Conservation (phyloP, 139 green algal genomes). For the Chlorella sp. region DNA sequence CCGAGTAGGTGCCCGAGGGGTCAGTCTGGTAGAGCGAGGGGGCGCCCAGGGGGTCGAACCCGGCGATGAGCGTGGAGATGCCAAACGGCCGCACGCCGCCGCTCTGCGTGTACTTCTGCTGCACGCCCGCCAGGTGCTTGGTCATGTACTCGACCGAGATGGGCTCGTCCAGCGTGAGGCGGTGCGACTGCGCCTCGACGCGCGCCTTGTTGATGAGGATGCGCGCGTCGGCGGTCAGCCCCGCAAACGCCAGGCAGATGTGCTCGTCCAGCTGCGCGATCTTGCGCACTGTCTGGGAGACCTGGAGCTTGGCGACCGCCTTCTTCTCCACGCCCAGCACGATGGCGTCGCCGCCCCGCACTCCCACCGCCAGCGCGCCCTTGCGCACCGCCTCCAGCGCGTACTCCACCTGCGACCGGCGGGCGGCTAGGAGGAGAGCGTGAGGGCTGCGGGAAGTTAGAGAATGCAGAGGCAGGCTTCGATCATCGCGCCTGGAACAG, state of each 20-base stretch:
- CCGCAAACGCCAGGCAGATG: conserved; percentile 96
- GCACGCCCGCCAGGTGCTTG: conserved; percentile 78
- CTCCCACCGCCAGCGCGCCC: conserved; percentile 91
- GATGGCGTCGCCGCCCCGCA: conserved; percentile 88
- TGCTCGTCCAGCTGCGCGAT: conserved; percentile 97
- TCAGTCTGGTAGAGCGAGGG: conserved; percentile 96
- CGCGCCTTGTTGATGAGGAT: conserved; percentile 95
- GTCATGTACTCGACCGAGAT: conserved; percentile 92
- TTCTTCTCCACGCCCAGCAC: conserved; percentile 97
- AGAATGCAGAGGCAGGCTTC: not conserved
- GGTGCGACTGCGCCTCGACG: conserved; percentile 87
- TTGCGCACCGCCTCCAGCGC: conserved; percentile 96
- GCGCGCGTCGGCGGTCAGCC: conserved; percentile 95
- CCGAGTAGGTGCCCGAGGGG: conserved; percentile 92
- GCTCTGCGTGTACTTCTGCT: conserved; percentile 98
- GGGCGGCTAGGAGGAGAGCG: not conserved
- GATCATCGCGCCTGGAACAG: conserved; percentile 63
- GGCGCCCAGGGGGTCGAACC: conserved; percentile 76
- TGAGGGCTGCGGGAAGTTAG: conserved; percentile 28
- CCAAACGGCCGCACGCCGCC: conserved; percentile 97
- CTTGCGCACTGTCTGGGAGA: conserved; percentile 93
- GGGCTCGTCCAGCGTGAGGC: conserved; percentile 86
- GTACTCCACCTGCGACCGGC: conserved; percentile 94
- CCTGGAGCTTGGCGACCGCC: conserved; percentile 94
- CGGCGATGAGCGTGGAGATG: conserved; percentile 96